A percentile compares a stretch with the other conserved stretches of the same genome.
Evolutionary conservation across 176 grass and related monocot genomes (phyloP).

Genomic region (Aegilops longissima): DNA sequence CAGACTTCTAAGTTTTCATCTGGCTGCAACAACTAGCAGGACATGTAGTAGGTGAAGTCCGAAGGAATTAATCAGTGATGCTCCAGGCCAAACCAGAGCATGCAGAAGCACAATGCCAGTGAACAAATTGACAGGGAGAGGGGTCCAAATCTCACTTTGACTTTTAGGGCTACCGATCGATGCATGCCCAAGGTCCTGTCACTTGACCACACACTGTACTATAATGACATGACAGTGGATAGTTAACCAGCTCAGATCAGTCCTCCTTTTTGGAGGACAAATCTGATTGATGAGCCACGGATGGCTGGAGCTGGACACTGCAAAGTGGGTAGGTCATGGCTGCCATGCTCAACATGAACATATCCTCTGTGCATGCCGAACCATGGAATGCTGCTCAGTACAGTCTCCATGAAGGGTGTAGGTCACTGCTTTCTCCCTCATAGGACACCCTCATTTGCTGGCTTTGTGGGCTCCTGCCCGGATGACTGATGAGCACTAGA

Average conservation of each 20-base stretch:
- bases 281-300: slow-evolving; percentile 21
- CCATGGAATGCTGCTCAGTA: neutral
- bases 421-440: slow-evolving; percentile 10
- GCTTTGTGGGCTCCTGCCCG: slow-evolving; percentile 6
- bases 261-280: slow-evolving; percentile 44
- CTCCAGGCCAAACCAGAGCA: slow-evolving; percentile 11
- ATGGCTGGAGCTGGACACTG: slow-evolving; percentile 19
- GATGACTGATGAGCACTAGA: neutral
- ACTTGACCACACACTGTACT: slow-evolving; percentile 11
- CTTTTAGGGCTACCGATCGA: slow-evolving; percentile 18
- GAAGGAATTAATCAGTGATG: slow-evolving; percentile 9
- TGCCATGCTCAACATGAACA: slow-evolving; percentile 32
- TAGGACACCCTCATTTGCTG: slow-evolving; percentile 11
- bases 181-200: slow-evolving; percentile 29
- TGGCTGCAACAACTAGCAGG: neutral
- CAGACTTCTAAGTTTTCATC: neutral
- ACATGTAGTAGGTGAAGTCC: neutral
- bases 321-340: slow-evolving; percentile 34
- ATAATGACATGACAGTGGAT: slow-evolving; percentile 12
- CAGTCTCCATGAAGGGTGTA: neutral
- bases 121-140: slow-evolving; percentile 27
- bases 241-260: slow-evolving; percentile 20
- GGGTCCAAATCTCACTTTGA: slow-evolving; percentile 39
- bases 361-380: neutral
- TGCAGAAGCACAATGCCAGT: slow-evolving; percentile 20